A percentile compares a stretch with the other conserved stretches of the same genome.
phyloP scores from a whole-genome alignment of 1,284 basidiomycete species.

The Coniophora puteana region DNA sequence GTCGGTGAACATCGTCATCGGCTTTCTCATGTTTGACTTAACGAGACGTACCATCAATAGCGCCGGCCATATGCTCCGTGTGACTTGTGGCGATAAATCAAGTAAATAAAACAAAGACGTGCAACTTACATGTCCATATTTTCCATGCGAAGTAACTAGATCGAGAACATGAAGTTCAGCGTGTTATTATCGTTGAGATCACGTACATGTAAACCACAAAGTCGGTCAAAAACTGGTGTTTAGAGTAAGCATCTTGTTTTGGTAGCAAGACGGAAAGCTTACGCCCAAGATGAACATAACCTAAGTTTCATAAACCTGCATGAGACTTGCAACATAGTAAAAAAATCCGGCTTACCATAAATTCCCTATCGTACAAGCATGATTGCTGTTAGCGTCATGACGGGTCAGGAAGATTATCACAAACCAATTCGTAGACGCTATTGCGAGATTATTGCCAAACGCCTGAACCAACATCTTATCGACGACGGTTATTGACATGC shows the following conservation, averaged over 20 bases:
- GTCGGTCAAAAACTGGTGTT: slow-evolving; percentile 21
- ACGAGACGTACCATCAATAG: slow-evolving; percentile 20
- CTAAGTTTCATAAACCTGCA: slow-evolving; percentile 11
- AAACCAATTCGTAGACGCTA: slow-evolving; percentile 17
- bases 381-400: background rate
- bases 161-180: background rate
- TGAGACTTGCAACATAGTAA: background rate
- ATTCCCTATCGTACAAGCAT: slow-evolving; percentile 11
- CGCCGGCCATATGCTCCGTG: slow-evolving; percentile 13
- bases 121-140: slow-evolving; percentile 25
- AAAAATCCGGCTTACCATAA: slow-evolving; percentile 12
- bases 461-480: slow-evolving; percentile 19
- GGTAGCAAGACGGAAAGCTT: slow-evolving; percentile 2
- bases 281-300: slow-evolving; percentile 20
- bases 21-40: background rate
- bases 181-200: background rate
- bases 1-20: background rate
- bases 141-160: slow-evolving; percentile 27
- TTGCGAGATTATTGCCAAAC: slow-evolving; percentile 9
- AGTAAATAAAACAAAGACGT: background rate
- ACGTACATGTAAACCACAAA: slow-evolving; percentile 26
- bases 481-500: slow-evolving; percentile 20
- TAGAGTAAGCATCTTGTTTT: slow-evolving; percentile 5
- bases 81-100: slow-evolving; percentile 16
- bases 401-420: slow-evolving; percentile 4